These are phyloP conservation scores for Hortiboletus campestris DNA, from an alignment of 768 basidiomycete genomes.

Conservation along the genomic window DNA sequence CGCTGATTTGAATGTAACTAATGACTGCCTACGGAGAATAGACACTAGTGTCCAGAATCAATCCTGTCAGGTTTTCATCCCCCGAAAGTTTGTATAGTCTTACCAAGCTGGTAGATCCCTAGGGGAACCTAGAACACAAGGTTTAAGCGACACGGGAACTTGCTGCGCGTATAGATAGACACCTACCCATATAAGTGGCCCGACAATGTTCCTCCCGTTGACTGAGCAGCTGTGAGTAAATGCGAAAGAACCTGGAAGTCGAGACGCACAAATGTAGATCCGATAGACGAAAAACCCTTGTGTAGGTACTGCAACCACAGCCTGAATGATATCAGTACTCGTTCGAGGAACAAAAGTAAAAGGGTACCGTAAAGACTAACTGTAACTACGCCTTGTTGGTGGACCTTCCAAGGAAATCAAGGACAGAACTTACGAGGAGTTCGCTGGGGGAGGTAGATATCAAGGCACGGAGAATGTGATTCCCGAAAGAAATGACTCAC, in stretches of 20 bases:
- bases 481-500: background rate
- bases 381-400: conserved; percentile 6
- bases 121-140: background rate
- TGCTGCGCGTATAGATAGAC: background rate
- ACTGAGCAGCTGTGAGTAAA: conserved; percentile 5
- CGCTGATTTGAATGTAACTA: background rate
- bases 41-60: background rate
- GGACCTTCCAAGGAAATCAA: background rate
- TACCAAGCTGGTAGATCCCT: conserved; percentile 8
- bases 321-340: conserved; percentile 1
- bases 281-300: conserved; percentile 15
- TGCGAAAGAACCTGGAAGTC: no score
- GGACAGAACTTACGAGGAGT: background rate
- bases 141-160: background rate
- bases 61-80: background rate
- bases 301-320: background rate
- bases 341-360: background rate
- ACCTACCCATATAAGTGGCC: conserved; percentile 13
- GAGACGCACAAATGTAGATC: conserved; percentile 8
- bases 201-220: background rate
- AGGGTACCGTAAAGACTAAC: background rate
- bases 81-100: background rate
- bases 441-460: background rate
- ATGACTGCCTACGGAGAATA: background rate
- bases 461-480: background rate